These are phyloP conservation scores for Sporopachydermia lactativora DNA, from an alignment of 805 yeast species.

Conservation along the genomic window DNA sequence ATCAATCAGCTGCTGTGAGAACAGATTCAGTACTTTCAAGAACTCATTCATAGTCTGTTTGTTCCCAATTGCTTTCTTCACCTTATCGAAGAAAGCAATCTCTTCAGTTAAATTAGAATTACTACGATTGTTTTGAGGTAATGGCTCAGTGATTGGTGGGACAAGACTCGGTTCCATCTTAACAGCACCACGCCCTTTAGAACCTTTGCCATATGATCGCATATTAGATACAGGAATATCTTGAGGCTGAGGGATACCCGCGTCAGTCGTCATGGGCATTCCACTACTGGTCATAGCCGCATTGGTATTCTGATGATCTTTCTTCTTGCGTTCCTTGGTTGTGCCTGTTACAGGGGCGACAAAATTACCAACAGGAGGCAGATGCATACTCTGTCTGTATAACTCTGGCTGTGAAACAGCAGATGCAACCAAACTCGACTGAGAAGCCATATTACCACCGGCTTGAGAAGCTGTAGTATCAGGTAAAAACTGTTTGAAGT, in stretches of 20 bases:
- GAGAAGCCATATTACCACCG: slow-evolving; percentile 18
- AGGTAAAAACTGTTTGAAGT: slow-evolving; percentile 90
- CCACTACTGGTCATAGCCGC: slow-evolving; percentile 6
- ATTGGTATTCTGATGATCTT: slow-evolving; percentile 8
- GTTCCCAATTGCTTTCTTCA: slow-evolving; percentile 75
- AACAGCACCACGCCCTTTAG: neutral
- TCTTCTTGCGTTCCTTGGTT: slow-evolving; percentile 15
- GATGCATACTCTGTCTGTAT: slow-evolving; percentile 29
- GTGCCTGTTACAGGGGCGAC: slow-evolving; percentile 47
- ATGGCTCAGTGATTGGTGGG: slow-evolving; percentile 80
- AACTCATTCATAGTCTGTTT: slow-evolving; percentile 89
- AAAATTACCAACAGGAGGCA: slow-evolving; percentile 84
- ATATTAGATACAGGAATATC: slow-evolving; percentile 5
- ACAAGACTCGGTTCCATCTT: slow-evolving; percentile 48
- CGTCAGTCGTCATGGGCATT: no score
- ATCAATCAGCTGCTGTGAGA: slow-evolving; percentile 83
- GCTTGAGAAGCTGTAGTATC: slow-evolving; percentile 38
- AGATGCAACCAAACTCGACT: slow-evolving; percentile 12
- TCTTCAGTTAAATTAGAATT: slow-evolving; percentile 65
- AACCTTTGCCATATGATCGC: slow-evolving; percentile 26
- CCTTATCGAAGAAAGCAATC: slow-evolving; percentile 81
- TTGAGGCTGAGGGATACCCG: slow-evolving; percentile 3
- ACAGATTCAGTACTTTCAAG: slow-evolving; percentile 73
- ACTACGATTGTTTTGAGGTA: slow-evolving; percentile 34
- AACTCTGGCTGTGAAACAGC: slow-evolving; percentile 3